Evolutionary conservation across 768 basidiomycete genomes (phyloP), one percentile per base, ranked within the genome.

Genomic region (Mycena albidolilacea): DNA sequence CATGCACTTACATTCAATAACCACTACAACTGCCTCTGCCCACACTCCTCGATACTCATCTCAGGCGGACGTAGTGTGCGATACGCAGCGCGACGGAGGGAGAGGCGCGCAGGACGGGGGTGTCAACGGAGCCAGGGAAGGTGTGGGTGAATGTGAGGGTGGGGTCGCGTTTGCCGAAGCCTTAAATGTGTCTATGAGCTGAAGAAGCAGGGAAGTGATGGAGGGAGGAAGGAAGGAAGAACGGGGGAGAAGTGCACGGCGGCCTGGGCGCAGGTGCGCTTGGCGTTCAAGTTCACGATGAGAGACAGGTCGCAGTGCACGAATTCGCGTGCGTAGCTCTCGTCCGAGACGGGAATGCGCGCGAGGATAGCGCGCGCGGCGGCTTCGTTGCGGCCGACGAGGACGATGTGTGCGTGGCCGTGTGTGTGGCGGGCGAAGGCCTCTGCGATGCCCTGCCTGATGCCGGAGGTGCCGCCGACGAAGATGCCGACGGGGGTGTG

Each of bases 391-490:
- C 66, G 58, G 8, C 71, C 71, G 35, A 72, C 62, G 37, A 72
- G n/a, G 38, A 70, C n/a, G 58, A 72, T 72, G 71, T 72, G 71
- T 4, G 71, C 64, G 14, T 59, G 50, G 44, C 70, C 70, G 10
- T 66, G 41, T 2, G 57, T 66, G 46, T 59, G 58, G 39, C 64
- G 58, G 1, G 65, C 71, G 54, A 69, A 72, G 3, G 60, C 61
- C 19, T 71, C 41, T 0, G 38, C 64, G 69, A 79, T 78, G 21
- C 77, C 82, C 41, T 79, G 73, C 37, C 83, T 83, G 46, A 79
- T 79, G 59, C 72, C 60, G 39, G 70, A 71, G 17, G 70, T 71
- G 21, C 64, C 64, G 39, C 70, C 70, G 58, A 71, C 70, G 38
- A 71, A 67, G 17, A 72, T 35, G 11, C 55, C 66, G 50, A 68